These are phyloP conservation scores for Corylus heterophylla DNA, from an alignment of 306 rosid genomes.

Conservation along the genomic window DNA sequence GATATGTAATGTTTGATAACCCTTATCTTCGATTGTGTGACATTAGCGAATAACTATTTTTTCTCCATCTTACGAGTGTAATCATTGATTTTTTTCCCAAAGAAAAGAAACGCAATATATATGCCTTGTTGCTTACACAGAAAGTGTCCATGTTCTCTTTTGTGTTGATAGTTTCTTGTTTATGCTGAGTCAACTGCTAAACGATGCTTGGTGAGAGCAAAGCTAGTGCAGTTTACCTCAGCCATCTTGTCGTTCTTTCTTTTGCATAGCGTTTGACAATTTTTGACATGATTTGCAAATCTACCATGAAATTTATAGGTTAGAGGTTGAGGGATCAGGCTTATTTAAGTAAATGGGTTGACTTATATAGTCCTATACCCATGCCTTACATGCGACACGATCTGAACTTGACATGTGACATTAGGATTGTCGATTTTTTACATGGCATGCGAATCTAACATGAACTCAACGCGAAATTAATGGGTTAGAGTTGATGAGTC, in stretches of 20 bases:
- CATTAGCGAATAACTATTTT: conserved; percentile 44
- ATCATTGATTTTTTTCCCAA: neutral
- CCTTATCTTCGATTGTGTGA: conserved; percentile 68
- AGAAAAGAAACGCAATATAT: neutral
- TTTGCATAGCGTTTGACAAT: neutral
- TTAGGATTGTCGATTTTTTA: too few species aligned
- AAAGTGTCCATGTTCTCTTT: neutral
- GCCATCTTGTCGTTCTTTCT: neutral
- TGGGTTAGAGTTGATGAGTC: too few species aligned
- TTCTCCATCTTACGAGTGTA: neutral
- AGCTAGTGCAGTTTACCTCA: neutral
- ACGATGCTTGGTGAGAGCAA: too few species aligned
- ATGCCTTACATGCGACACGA: too few species aligned
- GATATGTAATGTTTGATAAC: conserved; percentile 73
- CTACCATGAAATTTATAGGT: too few species aligned
- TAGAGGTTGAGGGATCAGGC: too few species aligned
- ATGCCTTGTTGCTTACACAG: neutral
- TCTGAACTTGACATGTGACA: too few species aligned
- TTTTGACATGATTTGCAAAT: too few species aligned
- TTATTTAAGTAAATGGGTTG: too few species aligned
- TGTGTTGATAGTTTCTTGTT: neutral
- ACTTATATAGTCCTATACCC: too few species aligned
- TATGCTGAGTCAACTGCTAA: neutral
- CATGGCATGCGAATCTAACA: too few species aligned
- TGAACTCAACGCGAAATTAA: too few species aligned